Evolutionary conservation across 1,284 basidiomycete species (phyloP).

Genomic region (Tilletia caries): DNA sequence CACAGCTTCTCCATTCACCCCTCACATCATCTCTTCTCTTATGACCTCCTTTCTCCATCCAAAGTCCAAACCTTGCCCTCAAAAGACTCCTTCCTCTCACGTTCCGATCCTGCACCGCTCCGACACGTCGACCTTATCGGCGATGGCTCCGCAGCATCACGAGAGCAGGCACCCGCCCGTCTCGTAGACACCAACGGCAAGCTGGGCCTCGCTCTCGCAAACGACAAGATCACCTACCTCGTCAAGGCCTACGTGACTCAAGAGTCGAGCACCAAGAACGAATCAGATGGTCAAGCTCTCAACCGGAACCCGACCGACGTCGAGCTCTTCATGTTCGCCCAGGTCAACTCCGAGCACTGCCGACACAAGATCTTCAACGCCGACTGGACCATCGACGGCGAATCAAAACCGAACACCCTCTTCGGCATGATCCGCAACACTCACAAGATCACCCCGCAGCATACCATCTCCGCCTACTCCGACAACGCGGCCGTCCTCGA

Average conservation of each 20-base stretch:
- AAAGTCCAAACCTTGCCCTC: conserved; percentile 61
- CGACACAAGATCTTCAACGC: conserved; percentile 99
- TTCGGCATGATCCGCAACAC: conserved; percentile 99
- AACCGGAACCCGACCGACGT: conserved; percentile 69
- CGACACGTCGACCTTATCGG: conserved; percentile 64
- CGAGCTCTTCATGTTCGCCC: conserved; percentile 99
- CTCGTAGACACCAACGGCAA: conserved; percentile 76
- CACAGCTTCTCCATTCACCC: too few relatives aligned
- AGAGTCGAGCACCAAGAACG: conserved; percentile 56
- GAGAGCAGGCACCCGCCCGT: conserved; percentile 32
- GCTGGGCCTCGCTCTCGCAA: conserved; percentile 83
- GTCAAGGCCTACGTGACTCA: conserved; percentile 69
- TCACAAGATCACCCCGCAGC: conserved; percentile 67
- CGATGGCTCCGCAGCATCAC: conserved; percentile 31
- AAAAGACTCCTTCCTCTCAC: conserved; percentile 68
- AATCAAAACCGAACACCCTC: conserved; percentile 69
- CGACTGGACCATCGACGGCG: conserved; percentile 81
- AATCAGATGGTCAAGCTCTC: conserved; percentile 45
- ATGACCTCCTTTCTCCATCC: too few relatives aligned
- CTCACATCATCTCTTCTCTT: too few relatives aligned
- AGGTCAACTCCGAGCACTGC: conserved; percentile 99
- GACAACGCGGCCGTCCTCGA: conserved; percentile 96
- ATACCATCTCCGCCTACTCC: conserved; percentile 91
- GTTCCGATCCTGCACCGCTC: conserved; percentile 67
- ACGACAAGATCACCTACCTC: conserved; percentile 89